Percentiles rank a stretch among this genome's conserved stretches.
Conservation (phyloP, 352 stramenopile species). For the Phytophthora colocasiae region DNA sequence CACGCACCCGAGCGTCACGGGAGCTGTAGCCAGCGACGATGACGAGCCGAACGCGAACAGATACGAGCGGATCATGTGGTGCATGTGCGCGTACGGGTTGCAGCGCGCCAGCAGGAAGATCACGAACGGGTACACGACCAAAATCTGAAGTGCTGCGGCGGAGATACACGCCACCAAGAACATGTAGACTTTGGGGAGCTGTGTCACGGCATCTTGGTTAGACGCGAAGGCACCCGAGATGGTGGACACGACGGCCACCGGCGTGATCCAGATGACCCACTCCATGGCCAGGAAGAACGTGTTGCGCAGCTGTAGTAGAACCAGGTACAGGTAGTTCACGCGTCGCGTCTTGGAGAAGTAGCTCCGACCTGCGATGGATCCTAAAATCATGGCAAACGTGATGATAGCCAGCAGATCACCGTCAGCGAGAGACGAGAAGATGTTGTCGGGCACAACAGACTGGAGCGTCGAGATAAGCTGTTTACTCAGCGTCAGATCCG, state of each 20-base stretch:
- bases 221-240: constrained; percentile 65
- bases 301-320: constrained; percentile 73
- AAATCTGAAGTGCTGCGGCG: constrained; percentile 47
- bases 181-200: constrained; percentile 61
- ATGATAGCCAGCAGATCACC: constrained; percentile 68
- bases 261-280: constrained; percentile 75
- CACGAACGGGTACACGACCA: constrained; percentile 66
- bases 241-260: constrained; percentile 69
- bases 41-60: constrained; percentile 70
- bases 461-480: constrained; percentile 70
- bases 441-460: constrained; percentile 71
- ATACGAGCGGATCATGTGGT: constrained; percentile 68
- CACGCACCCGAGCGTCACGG: constrained; percentile 69
- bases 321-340: constrained; percentile 76
- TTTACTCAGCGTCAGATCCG: constrained; percentile 59
- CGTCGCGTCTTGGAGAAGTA: constrained; percentile 67
- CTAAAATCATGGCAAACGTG: constrained; percentile 74
- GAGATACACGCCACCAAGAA: constrained; percentile 56
- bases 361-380: constrained; percentile 57
- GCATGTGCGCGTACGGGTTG: constrained; percentile 80
- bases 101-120: constrained; percentile 69
- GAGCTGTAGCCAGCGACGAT: constrained; percentile 72
- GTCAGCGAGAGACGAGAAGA: constrained; percentile 56
- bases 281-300: constrained; percentile 77
- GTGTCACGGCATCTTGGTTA: constrained; percentile 46